Conservation (phyloP, 768 basidiomycete species). For the Auricularia auricula-judae region DNA sequence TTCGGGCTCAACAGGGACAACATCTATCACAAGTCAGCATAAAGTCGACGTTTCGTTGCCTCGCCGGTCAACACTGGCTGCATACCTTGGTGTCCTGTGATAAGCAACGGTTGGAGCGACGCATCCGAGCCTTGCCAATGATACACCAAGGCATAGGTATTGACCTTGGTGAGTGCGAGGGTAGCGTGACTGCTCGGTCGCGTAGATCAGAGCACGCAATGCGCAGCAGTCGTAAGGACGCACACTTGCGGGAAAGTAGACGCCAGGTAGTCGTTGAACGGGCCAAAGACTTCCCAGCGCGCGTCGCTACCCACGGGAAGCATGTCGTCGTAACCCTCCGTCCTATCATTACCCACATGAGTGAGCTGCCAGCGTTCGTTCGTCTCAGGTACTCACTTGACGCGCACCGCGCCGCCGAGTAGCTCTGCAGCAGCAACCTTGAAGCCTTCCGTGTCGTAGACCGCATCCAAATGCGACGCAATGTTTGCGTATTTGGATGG, state of each 20-base stretch:
- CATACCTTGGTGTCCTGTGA: constrained; percentile 14
- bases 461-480: not conserved
- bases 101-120: constrained; percentile 24
- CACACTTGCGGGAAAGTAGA: constrained; percentile 29
- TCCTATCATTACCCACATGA: not conserved
- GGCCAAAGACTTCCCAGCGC: constrained; percentile 24
- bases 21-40: not conserved
- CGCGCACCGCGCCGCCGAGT: not conserved
- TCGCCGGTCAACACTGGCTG: not conserved
- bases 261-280: constrained; percentile 25
- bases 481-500: not conserved
- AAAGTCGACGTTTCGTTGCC: not conserved
- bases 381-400: not conserved
- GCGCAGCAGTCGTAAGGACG: constrained; percentile 4
- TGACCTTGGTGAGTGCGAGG: constrained; percentile 24
- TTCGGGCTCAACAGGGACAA: constrained; percentile 23
- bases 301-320: not conserved
- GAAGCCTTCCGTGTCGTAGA: not conserved
- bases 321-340: not conserved
- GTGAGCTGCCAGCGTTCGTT: not conserved
- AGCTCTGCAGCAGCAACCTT: not conserved
- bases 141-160: constrained; percentile 26
- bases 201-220: not conserved
- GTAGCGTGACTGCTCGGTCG: constrained; percentile 15
- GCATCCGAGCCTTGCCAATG: constrained; percentile 25